Base-by-base conservation (phyloP, 1,284 basidiomycete genomes). In the Ceratobasidium theobromae region DNA sequence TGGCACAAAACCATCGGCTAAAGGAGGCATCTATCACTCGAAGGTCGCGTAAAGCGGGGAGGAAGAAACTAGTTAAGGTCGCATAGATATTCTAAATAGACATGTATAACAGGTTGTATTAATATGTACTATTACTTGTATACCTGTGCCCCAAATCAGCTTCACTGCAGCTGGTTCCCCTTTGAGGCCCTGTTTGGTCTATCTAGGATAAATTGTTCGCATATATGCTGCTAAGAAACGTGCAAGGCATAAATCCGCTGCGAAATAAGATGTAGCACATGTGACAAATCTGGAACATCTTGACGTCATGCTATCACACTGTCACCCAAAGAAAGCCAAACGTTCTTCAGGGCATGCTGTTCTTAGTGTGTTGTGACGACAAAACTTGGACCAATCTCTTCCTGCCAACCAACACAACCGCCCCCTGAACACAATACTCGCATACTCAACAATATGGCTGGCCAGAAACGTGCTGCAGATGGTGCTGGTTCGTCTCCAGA, bases 391-490 rank as follows among this genome's bases (percentile, higher is more conserved):
- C 16, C 30, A 28, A 28, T 48, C 27, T 51, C 8, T n/a, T n/a
- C 48, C 18, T 25, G 5, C 48, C 18, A 12, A 27, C 27, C 23
- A 40, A 3, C 27, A 1, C 54, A 11, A 49, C 65, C 32, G 38
- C 35, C n/a, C 28, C 72, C 71, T 74, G 71, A 54, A 68, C 46
- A 66, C 62, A 23, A 67, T 58, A 35, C 57, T 68, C 68, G 58
- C 53, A 23, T 32, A 49, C 43, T 38, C n/a, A 18, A 35, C n/a
- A 21, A 48, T 21, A 53, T 66, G 52, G 53, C 64, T 45, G 62
- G 57, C 33, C 48, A 45, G 35, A 69, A 69, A 54, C 64, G 68
- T 16, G 43, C 46, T 21, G 46, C 65, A 30, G 65, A 51, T 4
- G 53, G 27, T n/a, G 53, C 54, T 2, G 27, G 21, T 9, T n/a